Evolutionary conservation across 176 grass and related monocot species (phyloP).

Genomic region (Bolboschoenus planiculmis): DNA sequence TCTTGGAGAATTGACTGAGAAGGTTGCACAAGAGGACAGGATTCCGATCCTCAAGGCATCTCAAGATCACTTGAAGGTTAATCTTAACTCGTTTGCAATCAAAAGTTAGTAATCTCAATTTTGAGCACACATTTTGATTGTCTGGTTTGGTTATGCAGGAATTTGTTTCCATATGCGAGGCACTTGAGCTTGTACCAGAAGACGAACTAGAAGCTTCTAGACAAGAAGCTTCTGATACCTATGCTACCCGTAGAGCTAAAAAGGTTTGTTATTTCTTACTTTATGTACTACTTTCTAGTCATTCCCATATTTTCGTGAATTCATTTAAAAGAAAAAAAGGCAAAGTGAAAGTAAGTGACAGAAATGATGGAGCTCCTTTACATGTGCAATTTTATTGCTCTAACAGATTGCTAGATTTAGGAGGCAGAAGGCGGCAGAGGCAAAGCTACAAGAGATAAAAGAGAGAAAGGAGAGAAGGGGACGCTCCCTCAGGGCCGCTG

Average conservation of each 20-base stretch:
- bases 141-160: slow-evolving; percentile 37
- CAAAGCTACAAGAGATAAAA: slow-evolving; percentile 83
- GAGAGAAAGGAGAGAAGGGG: slow-evolving; percentile 72
- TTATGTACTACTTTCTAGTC: neutral
- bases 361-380: neutral
- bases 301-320: neutral
- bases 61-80: slow-evolving; percentile 78
- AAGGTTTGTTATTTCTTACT: slow-evolving; percentile 40
- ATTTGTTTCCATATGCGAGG: slow-evolving; percentile 75
- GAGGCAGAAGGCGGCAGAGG: slow-evolving; percentile 58
- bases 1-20: slow-evolving; percentile 72
- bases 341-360: neutral
- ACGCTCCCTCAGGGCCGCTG: slow-evolving; percentile 52
- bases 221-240: slow-evolving; percentile 34
- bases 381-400: neutral
- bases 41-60: slow-evolving; percentile 47
- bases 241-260: slow-evolving; percentile 52
- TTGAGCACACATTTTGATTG: neutral
- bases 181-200: slow-evolving; percentile 64
- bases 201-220: slow-evolving; percentile 48
- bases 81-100: neutral
- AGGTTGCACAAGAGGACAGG: slow-evolving; percentile 48
- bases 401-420: slow-evolving; percentile 66
- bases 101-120: neutral
- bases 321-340: neutral